Evolutionary conservation across 768 basidiomycete species (phyloP), one percentile per base, ranked within the genome.

Genomic region (Cantharellus cinnabarinus): DNA sequence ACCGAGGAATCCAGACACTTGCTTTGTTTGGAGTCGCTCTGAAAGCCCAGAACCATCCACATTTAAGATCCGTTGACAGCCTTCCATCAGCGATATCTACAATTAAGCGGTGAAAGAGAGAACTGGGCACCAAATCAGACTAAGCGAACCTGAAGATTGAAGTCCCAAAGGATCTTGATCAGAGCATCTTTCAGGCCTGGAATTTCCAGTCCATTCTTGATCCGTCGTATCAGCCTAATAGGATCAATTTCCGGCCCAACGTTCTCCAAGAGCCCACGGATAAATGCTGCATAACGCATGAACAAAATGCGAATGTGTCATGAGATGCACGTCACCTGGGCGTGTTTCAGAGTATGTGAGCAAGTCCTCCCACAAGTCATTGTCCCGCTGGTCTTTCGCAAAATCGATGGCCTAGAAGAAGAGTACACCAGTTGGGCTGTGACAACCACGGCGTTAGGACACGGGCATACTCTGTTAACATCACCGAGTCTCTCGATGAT

Each of bases 351-450:
- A 94, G 65, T 98, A 98, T 61, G 77, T 81, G 37, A 99, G 72
- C 4, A 99, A 76, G 67, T 98, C 94, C 65, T 98, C 94, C 95
- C 94, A 99, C 0, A 99, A 78, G 68, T 98, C 95, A 62, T 91
- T 84, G 63, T 98, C 95, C 57, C 82, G 84, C 68, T 97, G 94
- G 68, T 97, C 91, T 66, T 93, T 94, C 2, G 93, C 94, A 63
- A 99, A 99, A 60, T 97, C 94, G 65, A 99, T 98, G 2, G 94
- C 90, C 89, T 90, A 63, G 4, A 37, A 10, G 52, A 7, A 37
- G 35, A 35, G 4, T 20, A 10, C 2, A 56, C 20, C 20, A 14
- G 39, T 59, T 3, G 63, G 57, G 50, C 29, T n/a, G 59, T 14
- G 39, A 5, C 4, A 10, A 48, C 44, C 10, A 10, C 10, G 29